Conservation (phyloP, 2,329 filamentous ascomycete genomes). For the Phialophora chinensis region DNA sequence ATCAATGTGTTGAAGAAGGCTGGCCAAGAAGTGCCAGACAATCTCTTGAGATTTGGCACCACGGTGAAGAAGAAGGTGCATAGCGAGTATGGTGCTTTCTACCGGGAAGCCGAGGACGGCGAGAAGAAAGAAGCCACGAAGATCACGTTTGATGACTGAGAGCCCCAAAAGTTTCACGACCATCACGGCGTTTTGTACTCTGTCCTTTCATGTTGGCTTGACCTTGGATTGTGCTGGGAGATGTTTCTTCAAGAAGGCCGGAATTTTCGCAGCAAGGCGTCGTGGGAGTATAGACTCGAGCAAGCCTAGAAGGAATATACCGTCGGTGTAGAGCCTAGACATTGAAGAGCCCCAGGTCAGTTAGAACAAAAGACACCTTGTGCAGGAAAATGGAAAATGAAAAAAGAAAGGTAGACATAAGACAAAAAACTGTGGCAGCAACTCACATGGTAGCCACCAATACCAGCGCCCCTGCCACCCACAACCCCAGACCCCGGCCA, state of each 20-base stretch:
- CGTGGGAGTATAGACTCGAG: constrained; percentile 33
- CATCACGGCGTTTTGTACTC: neutral
- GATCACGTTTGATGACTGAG: constrained; percentile 78
- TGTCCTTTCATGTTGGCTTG: constrained; percentile 4
- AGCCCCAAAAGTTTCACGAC: neutral
- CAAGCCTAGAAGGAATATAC: constrained; percentile 32
- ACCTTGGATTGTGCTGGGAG: neutral
- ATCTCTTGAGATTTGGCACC: constrained; percentile 91
- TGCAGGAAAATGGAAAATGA: neutral
- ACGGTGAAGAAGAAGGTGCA: constrained; percentile 99
- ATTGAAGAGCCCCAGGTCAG: neutral
- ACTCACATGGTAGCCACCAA: constrained; percentile 35
- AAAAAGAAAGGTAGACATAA: neutral
- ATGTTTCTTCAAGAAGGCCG: constrained; percentile 14
- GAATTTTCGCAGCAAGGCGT: constrained; percentile 35
- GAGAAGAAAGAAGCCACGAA: constrained; percentile 76
- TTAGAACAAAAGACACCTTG: neutral
- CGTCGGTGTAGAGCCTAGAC: constrained; percentile 32
- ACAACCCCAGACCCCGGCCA: constrained; percentile 16
- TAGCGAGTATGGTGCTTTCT: constrained; percentile 92
- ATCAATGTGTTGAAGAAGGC: constrained; percentile 96
- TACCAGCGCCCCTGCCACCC: constrained; percentile 18
- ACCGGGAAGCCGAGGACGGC: constrained; percentile 83
- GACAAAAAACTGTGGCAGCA: neutral
- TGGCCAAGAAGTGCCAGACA: constrained; percentile 86